Evolutionary conservation across 768 basidiomycete genomes (phyloP), one percentile per base, ranked within the genome.

Genomic region (Tephrocybe sp.): DNA sequence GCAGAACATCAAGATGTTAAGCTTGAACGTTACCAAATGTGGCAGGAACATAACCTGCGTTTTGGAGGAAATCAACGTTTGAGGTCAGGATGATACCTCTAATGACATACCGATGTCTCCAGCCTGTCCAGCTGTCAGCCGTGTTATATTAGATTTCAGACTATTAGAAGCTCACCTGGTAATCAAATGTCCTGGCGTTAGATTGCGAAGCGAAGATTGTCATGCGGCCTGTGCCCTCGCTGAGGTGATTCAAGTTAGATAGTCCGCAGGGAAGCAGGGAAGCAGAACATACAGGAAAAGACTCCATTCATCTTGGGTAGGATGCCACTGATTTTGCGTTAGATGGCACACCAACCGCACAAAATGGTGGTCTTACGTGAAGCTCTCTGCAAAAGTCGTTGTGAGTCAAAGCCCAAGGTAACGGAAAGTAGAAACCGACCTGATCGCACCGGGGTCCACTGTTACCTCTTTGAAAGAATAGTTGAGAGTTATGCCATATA

Each of bases 231-330:
- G 69, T 50, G 3, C 82, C 84, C 61, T 76, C 72, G 31, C 80
- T 85, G 51, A 9, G 34, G 15, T 15, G 52, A 41, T 36, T 21
- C 36, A 41, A 3, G 31, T 12, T 11, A 8, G 19, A 33, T 4
- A 33, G 25, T 25, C 29, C 42, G 4, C 37, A 38, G n/a, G 19
- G 21, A 18, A 18, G 37, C 5, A 38, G 44, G 42, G 33, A 24
- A 16, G 24, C 42, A 47, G 43, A 39, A 66, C 70, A 47, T 60
- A 80, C 81, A 83, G 47, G 74, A 74, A 80, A 61, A 73, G 80
- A 42, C 66, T 72, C 83, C 83, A 85, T 64, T 84, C 83, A 50
- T 83, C 80, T 57, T 81, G 70, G 10, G 78, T 80, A 6, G 85
- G 84, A 55, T 86, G 85, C 85, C 85, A 86, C 83, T 84, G 49